Percentiles rank a stretch among this genome's conserved stretches.
These are phyloP conservation scores for Schizochytrium sp. DNA, from an alignment of 108 stramenopile species.

Conservation along the genomic window DNA sequence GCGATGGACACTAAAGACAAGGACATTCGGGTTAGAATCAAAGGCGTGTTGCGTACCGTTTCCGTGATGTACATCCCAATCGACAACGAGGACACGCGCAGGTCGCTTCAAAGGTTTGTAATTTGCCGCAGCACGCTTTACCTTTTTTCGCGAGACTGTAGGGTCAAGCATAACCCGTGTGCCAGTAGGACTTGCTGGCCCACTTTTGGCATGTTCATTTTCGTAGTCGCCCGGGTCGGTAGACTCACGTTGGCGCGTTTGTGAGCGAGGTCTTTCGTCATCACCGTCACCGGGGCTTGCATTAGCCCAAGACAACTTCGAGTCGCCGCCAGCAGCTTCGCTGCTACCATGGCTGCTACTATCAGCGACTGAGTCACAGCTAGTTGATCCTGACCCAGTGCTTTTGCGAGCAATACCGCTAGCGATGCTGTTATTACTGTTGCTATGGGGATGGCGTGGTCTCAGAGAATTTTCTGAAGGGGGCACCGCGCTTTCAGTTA, in stretches of 20 bases:
- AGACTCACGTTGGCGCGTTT: neutral
- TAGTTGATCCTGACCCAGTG: no score
- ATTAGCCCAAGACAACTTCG: no score
- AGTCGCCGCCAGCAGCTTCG: no score
- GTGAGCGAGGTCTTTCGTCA: neutral
- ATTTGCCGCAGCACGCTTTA: neutral
- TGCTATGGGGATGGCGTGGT: neutral
- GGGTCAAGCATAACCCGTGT: neutral
- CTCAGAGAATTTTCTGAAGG: no score
- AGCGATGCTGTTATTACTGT: neutral
- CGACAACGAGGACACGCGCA: conserved; percentile 75
- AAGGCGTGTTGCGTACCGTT: conserved; percentile 90
- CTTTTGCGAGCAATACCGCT: neutral
- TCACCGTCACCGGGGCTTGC: neutral
- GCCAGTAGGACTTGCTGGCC: neutral
- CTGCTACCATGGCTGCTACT: no score
- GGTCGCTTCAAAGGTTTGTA: neutral
- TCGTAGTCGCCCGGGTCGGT: neutral
- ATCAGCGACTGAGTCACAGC: no score
- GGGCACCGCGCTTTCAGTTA: no score
- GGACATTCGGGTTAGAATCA: conserved; percentile 75
- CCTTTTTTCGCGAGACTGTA: neutral
- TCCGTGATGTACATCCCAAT: conserved; percentile 82
- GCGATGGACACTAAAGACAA: conserved; percentile 83
- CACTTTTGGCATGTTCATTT: neutral